Evolutionary conservation across 2,329 filamentous ascomycete genomes (phyloP).

Genomic region (Colletotrichum sp.): DNA sequence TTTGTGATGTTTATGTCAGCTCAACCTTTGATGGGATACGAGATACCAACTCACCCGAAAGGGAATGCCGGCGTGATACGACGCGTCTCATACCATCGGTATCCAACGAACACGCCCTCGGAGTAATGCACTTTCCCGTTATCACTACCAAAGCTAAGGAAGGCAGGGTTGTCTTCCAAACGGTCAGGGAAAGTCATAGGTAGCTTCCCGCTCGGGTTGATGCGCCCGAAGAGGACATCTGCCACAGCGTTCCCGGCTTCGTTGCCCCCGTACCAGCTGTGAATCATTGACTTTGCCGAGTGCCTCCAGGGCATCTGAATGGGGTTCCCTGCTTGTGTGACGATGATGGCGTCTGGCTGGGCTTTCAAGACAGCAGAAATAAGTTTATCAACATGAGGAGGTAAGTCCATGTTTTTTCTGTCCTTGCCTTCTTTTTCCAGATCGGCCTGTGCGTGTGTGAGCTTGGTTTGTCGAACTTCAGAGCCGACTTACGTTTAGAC

Average conservation of each 20-base stretch:
- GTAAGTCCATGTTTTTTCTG: conserved; percentile 74
- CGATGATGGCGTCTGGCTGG: conserved; percentile 69
- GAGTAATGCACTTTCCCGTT: conserved; percentile 71
- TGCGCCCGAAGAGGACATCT: conserved; percentile 71
- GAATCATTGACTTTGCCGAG: conserved; percentile 59
- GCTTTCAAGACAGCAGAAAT: conserved; percentile 68
- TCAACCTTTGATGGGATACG: fast-evolving
- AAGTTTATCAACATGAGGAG: conserved; percentile 69
- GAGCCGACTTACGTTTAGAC: conserved; percentile 54
- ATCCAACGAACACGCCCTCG: conserved; percentile 76
- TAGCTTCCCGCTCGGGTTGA: conserved; percentile 77
- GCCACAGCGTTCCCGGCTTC: conserved; percentile 77
- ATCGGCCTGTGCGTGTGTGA: conserved; percentile 43
- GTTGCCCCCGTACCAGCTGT: conserved; percentile 80
- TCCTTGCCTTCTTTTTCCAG: conserved; percentile 78
- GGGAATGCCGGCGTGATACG: conserved; percentile 65
- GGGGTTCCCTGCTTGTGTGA: conserved; percentile 75
- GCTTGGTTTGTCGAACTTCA: too few relatives aligned
- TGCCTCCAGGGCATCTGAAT: conserved; percentile 67
- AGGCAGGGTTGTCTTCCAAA: conserved; percentile 71
- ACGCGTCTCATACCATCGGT: conserved; percentile 72
- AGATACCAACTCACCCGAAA: conserved; percentile 49
- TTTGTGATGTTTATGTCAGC: not conserved
- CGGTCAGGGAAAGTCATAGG: conserved; percentile 72
- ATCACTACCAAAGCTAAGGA: conserved; percentile 70